Base-by-base conservation (phyloP, 371 early-diverging fungal genomes). In the Mucor sp. region DNA sequence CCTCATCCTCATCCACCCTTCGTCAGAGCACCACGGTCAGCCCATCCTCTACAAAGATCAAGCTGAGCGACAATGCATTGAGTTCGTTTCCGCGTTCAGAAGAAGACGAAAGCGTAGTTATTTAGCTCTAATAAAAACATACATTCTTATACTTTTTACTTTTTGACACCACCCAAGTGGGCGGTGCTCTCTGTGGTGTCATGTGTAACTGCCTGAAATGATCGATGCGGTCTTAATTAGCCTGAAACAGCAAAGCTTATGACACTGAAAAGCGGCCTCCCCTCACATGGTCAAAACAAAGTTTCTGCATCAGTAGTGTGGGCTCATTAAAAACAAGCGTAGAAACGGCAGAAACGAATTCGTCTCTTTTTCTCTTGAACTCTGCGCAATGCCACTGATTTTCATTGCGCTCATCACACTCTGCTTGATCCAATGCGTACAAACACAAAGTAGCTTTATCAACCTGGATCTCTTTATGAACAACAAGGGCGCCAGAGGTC, bases 1-100 rank as follows among this genome's bases (percentile, higher is more conserved):
- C 62, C 19, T 62, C 70, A 28, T 70, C 70, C 23, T 62, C 70
- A 8, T 70, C 70, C 6, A 66, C 62, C 4, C 47, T 66, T 3
- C 30, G 55, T 44, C 43, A 41, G 19, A 58, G 23, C 27, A 35
- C 56, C 15, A 47, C 47, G 3, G 47, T 47, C 21, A 55, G 27
- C 41, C 43, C 56, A 4, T 48, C 64, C 9, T 27, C 53, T 1
- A 39, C 68, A 39, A 59, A 60, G 15, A 69, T 60, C 21, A 64
- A 64, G 41, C 39, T 65, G 27, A 19, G 19, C 58, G 35, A 15
- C 9, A 68, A 0, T 6, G n/a, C 23, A 19, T 8, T 11, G 21
- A 47, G 47, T 4, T 47, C 47, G 9, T 47, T 47, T 47, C n/a
- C n/a, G 21, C 47, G 47, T 3, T 47, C 23, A 47, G 47, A 47